These are phyloP conservation scores for Eruca vesicaria DNA, from an alignment of 441 rosid genomes.

Conservation along the genomic window DNA sequence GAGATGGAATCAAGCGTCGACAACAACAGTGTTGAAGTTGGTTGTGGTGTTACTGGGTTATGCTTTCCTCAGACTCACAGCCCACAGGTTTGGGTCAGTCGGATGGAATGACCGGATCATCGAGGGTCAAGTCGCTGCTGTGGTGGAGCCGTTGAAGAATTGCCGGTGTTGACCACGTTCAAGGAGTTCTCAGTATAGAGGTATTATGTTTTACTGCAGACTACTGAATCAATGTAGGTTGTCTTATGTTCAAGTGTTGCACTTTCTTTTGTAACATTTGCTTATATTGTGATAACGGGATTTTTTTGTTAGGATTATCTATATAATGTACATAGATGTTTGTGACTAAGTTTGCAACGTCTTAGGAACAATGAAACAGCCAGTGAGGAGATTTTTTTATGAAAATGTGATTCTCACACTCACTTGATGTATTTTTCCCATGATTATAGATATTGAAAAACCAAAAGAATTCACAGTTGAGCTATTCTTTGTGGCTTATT, in stretches of 20 bases:
- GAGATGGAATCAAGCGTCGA: too few relatives aligned
- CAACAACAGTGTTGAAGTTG: not conserved
- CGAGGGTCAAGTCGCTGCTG: not conserved
- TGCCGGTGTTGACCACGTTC: not conserved
- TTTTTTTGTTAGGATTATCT: too few relatives aligned
- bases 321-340: too few relatives aligned
- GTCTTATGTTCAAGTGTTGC: not conserved
- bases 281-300: slow-evolving; percentile 47
- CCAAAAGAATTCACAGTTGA: too few relatives aligned
- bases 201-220: not conserved
- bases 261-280: not conserved
- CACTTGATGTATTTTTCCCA: too few relatives aligned
- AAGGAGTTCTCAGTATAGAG: not conserved
- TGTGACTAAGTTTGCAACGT: too few relatives aligned
- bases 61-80: not conserved
- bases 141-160: not conserved
- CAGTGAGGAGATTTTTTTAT: too few relatives aligned
- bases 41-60: not conserved
- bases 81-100: not conserved
- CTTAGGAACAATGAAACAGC: too few relatives aligned
- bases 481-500: too few relatives aligned
- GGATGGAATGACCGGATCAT: not conserved
- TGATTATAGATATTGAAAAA: too few relatives aligned
- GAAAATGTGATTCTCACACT: too few relatives aligned
- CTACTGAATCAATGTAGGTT: not conserved